phyloP scores from a whole-genome alignment of 179 eudicot species.

The Silene vulgaris region DNA sequence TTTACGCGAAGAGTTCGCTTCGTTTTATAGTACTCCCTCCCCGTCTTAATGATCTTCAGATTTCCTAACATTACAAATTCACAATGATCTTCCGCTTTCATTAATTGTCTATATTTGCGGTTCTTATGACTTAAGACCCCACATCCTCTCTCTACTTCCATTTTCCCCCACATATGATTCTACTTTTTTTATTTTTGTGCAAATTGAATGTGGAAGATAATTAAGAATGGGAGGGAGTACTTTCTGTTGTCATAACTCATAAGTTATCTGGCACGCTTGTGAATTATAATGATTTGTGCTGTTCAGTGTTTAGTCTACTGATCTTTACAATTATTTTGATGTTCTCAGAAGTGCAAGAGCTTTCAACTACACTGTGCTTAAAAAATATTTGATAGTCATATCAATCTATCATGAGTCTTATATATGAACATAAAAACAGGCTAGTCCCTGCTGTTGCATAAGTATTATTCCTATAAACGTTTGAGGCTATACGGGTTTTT shows the following conservation, averaged over 20 bases:
- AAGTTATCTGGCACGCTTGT: background rate
- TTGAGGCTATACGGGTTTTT: slow-evolving; percentile 10
- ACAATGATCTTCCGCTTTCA: too few relatives aligned
- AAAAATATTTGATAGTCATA: background rate
- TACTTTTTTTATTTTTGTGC: too few relatives aligned
- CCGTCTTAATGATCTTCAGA: too few relatives aligned
- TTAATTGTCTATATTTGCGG: too few relatives aligned
- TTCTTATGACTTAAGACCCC: too few relatives aligned
- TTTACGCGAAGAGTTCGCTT: slow-evolving; percentile 3
- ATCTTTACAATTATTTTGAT: background rate
- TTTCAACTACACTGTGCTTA: background rate
- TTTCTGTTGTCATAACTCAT: background rate
- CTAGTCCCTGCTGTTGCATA: background rate
- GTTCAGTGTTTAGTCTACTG: background rate
- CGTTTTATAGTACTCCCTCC: background rate
- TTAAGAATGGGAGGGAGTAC: background rate
- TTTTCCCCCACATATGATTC: too few relatives aligned
- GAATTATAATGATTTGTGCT: background rate
- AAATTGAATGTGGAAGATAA: too few relatives aligned
- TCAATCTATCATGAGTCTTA: background rate
- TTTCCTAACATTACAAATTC: too few relatives aligned
- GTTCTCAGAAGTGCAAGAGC: background rate
- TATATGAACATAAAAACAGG: background rate
- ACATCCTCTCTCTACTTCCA: too few relatives aligned
- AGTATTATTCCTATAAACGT: background rate